Percentiles rank a stretch among this genome's conserved stretches.
Conservation (phyloP, 2,329 filamentous ascomycete species). For the Elsinoe arachidis region DNA sequence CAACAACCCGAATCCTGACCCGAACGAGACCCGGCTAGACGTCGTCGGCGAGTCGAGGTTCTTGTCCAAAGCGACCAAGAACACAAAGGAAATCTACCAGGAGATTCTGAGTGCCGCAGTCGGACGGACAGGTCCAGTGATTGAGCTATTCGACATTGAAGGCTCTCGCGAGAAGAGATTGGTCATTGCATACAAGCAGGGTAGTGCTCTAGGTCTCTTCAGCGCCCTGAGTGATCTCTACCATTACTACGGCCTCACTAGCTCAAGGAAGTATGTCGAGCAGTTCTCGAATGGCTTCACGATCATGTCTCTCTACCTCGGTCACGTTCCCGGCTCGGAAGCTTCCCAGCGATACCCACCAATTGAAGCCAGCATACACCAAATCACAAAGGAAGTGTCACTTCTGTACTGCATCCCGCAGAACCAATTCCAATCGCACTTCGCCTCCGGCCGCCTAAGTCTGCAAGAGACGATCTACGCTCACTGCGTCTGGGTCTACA, state of each 20-base stretch:
- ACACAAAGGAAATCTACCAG: conserved; percentile 93
- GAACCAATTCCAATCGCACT: conserved; percentile 88
- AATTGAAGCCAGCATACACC: conserved; percentile 90
- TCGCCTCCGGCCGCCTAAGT: conserved; percentile 76
- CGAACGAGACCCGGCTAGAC: conserved; percentile 79
- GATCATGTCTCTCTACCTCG: conserved; percentile 67
- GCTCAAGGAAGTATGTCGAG: conserved; percentile 91
- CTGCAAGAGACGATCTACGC: conserved; percentile 96
- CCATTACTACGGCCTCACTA: conserved; percentile 97
- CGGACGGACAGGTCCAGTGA: conserved; percentile 79
- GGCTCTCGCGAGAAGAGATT: conserved; percentile 84
- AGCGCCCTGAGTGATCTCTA: conserved; percentile 92
- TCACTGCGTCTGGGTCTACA: conserved; percentile 95
- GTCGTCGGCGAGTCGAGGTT: conserved; percentile 90
- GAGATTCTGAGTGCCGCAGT: conserved; percentile 85
- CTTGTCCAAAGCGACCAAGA: conserved; percentile 87
- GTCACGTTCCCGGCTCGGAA: conserved; percentile 55
- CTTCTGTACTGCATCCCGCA: conserved; percentile 95
- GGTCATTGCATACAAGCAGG: conserved; percentile 87
- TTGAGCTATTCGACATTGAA: conserved; percentile 95
- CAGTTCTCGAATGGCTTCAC: conserved; percentile 14
- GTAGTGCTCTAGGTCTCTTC: conserved; percentile 87
- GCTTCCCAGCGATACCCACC: conserved; percentile 56
- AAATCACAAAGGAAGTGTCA: conserved; percentile 98
- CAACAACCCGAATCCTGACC: conserved; percentile 60